Base-by-base conservation (phyloP, 345 rosid species). In the Moricandia moricandioides region DNA sequence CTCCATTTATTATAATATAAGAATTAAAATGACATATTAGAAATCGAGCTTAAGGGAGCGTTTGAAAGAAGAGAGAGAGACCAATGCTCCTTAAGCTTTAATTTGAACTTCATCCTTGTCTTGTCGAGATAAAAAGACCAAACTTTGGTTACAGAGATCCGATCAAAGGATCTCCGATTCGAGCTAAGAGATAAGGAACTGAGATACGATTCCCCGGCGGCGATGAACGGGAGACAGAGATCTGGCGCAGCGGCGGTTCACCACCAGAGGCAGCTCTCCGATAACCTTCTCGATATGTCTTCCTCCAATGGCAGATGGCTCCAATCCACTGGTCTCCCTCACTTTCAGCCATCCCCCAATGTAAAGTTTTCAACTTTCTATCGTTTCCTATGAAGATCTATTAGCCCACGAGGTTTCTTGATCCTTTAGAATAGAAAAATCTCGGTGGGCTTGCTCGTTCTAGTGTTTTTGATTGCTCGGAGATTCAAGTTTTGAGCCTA, bases 241-340 rank as follows among this genome's bases (percentile, higher is more conserved):
- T 94, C 98, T 78, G 89, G 89, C 43, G 76, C 72, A n/a, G 75
- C 93, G 58, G 84, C 88, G 72, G 84, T 83, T 77, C 96, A 88
- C 69, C 97, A 91, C 67, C 98, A 94, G 84, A 82, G 93, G 49
- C 97, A 94, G 77, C 79, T 74, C 31, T 91, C 98, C 7, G 93
- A 90, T 70, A 84, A 85, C 85, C 88, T 85, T 59, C 62, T 86
- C 72, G 98, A 94, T 13, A 77, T 83, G 74, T 82, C 95, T 11
- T 73, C 79, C 18, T 74, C 97, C 29, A 94, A 88, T 78, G 96
- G 91, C 40, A 79, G 95, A 74, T 94, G 97, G 98, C 95, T 94
- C 63, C 98, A 94, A 74, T 91, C 98, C 4, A 86, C 89, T 40
- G 97, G 98, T 27, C 87, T 94, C 49, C 98, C 90, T 82, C 95